Evolutionary conservation across 371 early-diverging fungal genomes (phyloP), one percentile per base, ranked within the genome.

Genomic region (Lichtheimia ramosa): DNA sequence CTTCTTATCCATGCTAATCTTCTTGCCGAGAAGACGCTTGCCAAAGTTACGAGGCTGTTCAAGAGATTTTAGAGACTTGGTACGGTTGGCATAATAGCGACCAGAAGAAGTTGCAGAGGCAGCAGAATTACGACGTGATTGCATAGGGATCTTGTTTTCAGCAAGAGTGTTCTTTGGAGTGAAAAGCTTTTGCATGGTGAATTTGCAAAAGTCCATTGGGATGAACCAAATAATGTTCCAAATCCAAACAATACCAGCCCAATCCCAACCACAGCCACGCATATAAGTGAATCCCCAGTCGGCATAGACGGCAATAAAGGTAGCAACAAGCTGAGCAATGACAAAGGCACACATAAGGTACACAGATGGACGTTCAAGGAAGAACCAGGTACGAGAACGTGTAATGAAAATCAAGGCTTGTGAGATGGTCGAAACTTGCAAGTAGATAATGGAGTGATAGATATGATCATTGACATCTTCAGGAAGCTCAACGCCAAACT

Each of bases 141-240:
- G 65, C 62, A 66, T 68, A 21, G 60, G 64, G 53, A 50, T 62
- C 66, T 42, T 43, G 43, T 7, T 53, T 18, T 43, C 56, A 18
- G 39, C 59, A 18, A 56, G 51, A 20, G 55, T 49, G 18, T 43
- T 57, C 53, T 59, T 69, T 40, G 75, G 81, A 59, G 82, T 73
- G 69, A 83, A 81, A 69, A 70, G 2, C n/a, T 55, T 58, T 55
- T 83, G 85, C 75, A 89, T 83, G 51, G 69, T 83, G 57, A 89
- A 89, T 77, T 89, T 89, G 79, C 86, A 61, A 51, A 85, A 70
- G 68, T 89, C 89, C 61, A 89, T 65, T 48, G 89, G 89, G 60
- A 85, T 63, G 59, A 85, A 89, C 89, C 89, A 89, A 56, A 89
- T 64, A 55, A 89, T 78, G 76, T 89, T 87, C 87, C 87, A 89